Percentiles rank a stretch among this genome's conserved stretches.
These are phyloP conservation scores for Limnanthes douglasii DNA, from an alignment of 345 rosid genomes.

Conservation along the genomic window DNA sequence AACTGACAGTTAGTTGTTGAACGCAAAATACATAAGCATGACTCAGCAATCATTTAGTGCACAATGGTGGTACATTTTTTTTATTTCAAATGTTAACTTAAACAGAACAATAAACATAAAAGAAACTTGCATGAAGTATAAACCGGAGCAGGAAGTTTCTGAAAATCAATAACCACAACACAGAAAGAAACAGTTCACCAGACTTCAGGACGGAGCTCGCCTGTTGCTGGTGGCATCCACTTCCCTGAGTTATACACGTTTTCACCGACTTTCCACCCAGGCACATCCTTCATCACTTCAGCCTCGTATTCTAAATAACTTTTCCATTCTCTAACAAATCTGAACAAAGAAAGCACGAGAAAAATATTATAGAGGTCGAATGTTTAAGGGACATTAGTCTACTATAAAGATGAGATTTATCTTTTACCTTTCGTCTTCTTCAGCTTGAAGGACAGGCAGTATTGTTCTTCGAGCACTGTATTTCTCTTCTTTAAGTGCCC, in stretches of 20 bases:
- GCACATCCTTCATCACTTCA: constrained; percentile 98
- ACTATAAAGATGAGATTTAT: neutral
- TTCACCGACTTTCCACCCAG: constrained; percentile 98
- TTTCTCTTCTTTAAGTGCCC: constrained; percentile 96
- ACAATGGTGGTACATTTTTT: too few relatives aligned
- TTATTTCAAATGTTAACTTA: too few relatives aligned
- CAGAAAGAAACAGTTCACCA: too few relatives aligned
- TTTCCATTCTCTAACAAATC: constrained; percentile 96
- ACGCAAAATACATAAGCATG: too few relatives aligned
- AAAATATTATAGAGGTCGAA: constrained; percentile 2
- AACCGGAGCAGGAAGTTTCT: too few relatives aligned
- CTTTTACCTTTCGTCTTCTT: constrained; percentile 91
- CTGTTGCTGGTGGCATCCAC: constrained; percentile 99
- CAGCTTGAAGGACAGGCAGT: constrained; percentile 90
- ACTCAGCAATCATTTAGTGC: too few relatives aligned
- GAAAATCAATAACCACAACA: too few relatives aligned
- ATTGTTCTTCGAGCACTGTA: constrained; percentile 81
- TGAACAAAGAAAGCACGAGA: constrained; percentile 8
- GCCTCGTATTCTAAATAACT: constrained; percentile 93
- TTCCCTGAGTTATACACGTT: constrained; percentile 84
- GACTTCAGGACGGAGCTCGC: constrained; percentile 95
- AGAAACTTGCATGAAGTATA: too few relatives aligned
- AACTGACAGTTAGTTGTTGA: too few relatives aligned
- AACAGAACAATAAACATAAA: too few relatives aligned
- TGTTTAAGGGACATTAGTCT: neutral